Percentiles rank a stretch among this genome's conserved stretches.
Conservation (phyloP, 176 grass and related monocot genomes). For the Tillandsia leiboldiana region DNA sequence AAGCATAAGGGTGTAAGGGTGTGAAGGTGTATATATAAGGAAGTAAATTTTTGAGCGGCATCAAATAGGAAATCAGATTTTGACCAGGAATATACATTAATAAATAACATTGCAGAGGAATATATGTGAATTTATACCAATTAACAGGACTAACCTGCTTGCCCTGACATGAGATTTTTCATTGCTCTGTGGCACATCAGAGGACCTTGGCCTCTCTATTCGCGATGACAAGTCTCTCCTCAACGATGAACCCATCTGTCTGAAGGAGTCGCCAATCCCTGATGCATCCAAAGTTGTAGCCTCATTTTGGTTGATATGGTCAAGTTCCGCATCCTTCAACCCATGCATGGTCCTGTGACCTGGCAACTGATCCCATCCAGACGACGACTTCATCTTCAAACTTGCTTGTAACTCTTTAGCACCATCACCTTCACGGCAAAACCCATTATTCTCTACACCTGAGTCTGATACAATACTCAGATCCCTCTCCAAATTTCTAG, state of each 20-base stretch:
- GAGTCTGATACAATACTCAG: constrained; percentile 16
- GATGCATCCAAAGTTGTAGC: constrained; percentile 21
- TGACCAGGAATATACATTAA: no score
- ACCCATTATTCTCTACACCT: constrained; percentile 10
- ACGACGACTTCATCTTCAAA: constrained; percentile 40
- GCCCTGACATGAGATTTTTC: constrained; percentile 22
- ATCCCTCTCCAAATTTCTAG: constrained; percentile 23
- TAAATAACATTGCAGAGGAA: neutral
- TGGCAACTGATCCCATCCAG: constrained; percentile 71
- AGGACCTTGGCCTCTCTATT: constrained; percentile 30
- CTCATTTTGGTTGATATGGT: constrained; percentile 24
- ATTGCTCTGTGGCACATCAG: constrained; percentile 35
- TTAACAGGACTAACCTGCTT: constrained; percentile 46
- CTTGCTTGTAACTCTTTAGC: constrained; percentile 28
- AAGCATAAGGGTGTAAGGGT: no score
- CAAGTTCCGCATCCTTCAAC: constrained; percentile 26
- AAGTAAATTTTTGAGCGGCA: neutral
- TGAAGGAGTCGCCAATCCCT: constrained; percentile 18
- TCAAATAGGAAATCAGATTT: constrained; percentile 1
- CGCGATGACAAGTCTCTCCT: constrained; percentile 35
- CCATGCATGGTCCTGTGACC: constrained; percentile 22
- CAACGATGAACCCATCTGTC: constrained; percentile 16
- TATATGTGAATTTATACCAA: neutral
- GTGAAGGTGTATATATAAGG: no score
- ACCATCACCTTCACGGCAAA: constrained; percentile 22